Evolutionary conservation across 805 yeast species (phyloP), one percentile per base, ranked within the genome.

Genomic region (Metschnikowia colocasiae): DNA sequence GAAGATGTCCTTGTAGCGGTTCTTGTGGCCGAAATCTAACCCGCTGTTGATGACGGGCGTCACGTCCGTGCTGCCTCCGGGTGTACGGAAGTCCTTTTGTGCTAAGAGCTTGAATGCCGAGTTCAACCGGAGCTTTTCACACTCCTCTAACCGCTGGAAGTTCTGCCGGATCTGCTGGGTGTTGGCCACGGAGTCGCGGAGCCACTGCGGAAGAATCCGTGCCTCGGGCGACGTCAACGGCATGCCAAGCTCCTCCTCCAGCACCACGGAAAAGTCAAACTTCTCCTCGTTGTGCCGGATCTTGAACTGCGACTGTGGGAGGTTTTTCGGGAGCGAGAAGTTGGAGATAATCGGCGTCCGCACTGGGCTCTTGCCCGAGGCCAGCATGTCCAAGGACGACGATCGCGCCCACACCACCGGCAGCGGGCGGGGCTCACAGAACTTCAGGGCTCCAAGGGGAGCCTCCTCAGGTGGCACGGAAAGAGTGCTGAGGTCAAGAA

Each of bases 101-200:
- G 40, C 6, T 12, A 9, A 25, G 10, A 45, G 29, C 29, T 39
- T 40, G 42, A 55, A 43, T 3, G 57, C 57, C 19, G 46, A 38
- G 40, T 81, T 80, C 48, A 90, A 71, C 35, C 97, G 71, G 15
- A 73, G 74, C 52, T 81, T 80, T 61, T 91, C 97, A 25, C 78
- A 73, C 39, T 77, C 65, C 65, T 92, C 96, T 38, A 91, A 68
- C 40, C 67, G 67, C 53, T 79, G 77, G 62, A 89, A 91, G 52
- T 81, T 62, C 1, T 56, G 54, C 27, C 55, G 57, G 22, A 67
- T 57, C 19, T 52, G 57, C 32, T 38, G 16, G 31, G 43, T 42
- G 41, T 47, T 50, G 3, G 43, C 33, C 12, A 48, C 46, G 20
- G 51, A 43, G 10, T 43, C 30, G 6, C 26, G 37, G 19, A 55